Evolutionary conservation across 495 filamentous ascomycete genomes (phyloP).

Genomic region (Hypoxylon perforatum): DNA sequence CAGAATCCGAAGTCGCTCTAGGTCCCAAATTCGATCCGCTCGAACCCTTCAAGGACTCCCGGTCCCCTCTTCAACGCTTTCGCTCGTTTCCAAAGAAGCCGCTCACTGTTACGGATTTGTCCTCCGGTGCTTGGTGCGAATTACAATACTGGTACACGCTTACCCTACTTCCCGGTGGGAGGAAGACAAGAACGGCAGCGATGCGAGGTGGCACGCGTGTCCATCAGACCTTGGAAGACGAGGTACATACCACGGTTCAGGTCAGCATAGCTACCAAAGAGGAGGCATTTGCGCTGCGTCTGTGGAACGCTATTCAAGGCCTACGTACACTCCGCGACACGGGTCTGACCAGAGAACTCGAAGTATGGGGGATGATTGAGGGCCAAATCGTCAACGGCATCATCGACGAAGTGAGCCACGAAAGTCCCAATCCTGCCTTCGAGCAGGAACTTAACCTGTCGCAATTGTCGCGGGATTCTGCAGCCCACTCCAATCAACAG

Average conservation of each 20-base stretch:
- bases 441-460: conserved; percentile 63
- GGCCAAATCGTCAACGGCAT: conserved; percentile 88
- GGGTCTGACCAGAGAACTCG: conserved; percentile 87
- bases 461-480: conserved; percentile 32
- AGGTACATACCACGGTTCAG: conserved; percentile 79
- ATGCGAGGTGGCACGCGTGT: conserved; percentile 85
- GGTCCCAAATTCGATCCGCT: not conserved
- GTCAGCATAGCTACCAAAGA: conserved; percentile 80
- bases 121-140: conserved; percentile 94
- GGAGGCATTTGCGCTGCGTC: conserved; percentile 80
- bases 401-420: conserved; percentile 86
- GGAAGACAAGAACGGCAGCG: conserved; percentile 75
- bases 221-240: conserved; percentile 84
- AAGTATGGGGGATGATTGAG: conserved; percentile 90
- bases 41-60: conserved; percentile 38
- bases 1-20: conserved; percentile 16
- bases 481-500: conserved; percentile 34
- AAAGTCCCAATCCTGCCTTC: conserved; percentile 75
- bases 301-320: conserved; percentile 95
- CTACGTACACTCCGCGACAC: conserved; percentile 78
- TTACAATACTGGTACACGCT: conserved; percentile 91
- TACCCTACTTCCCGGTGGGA: conserved; percentile 72
- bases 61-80: conserved; percentile 73
- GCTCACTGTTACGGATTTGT: conserved; percentile 89
- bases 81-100: conserved; percentile 79